Base-by-base conservation (phyloP, 2,329 filamentous ascomycete genomes). In the Talaromyces sp. region DNA sequence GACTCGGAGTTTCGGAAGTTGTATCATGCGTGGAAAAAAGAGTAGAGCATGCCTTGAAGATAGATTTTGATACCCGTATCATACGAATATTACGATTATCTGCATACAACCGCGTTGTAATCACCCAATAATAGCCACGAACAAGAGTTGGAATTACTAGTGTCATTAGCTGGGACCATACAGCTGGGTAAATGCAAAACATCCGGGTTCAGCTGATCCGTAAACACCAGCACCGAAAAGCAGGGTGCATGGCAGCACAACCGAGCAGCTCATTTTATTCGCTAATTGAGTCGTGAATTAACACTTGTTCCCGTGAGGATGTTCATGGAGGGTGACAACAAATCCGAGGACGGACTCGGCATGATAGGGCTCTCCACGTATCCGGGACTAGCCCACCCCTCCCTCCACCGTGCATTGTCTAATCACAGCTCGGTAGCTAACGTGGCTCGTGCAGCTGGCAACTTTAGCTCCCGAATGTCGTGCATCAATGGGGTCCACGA, bases 1-100 rank as follows among this genome's bases (percentile, higher is more conserved):
- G 67, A 72, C 58, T 77, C 75, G 28, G 67, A 71, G 47, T 78
- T 77, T 55, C 70, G 68, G 64, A 71, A 68, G 58, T 63, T 74
- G 47, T 78, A 74, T 33, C 33, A 28, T 30, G 42, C 57, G 19
- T 58, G 44, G 44, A 25, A 19, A 19, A 25, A 47, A 19, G 44
- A 47, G 44, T 47, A 47, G 44, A 47, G 19, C 44, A 47, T 47
- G 44, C 44, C 11, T 47, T 47, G 44, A 47, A 25, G 36, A 47
- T 47, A 47, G 27, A 54, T 54, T 54, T 54, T 54, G 52, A 52
- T 54, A 30, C 32, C 17, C 1, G 22, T 54, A 11, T 30, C 15
- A 28, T 19, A 33, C 27, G n/a, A 30, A 33, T 32, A 25, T 30
- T 54, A 54, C 44, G 22, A 47, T 1, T 19, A 5, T 25, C 10